A percentile compares a stretch with the other conserved stretches of the same genome.
Evolutionary conservation across 257 asterid species (phyloP).

Genomic region (Fraxinus cuspidata): DNA sequence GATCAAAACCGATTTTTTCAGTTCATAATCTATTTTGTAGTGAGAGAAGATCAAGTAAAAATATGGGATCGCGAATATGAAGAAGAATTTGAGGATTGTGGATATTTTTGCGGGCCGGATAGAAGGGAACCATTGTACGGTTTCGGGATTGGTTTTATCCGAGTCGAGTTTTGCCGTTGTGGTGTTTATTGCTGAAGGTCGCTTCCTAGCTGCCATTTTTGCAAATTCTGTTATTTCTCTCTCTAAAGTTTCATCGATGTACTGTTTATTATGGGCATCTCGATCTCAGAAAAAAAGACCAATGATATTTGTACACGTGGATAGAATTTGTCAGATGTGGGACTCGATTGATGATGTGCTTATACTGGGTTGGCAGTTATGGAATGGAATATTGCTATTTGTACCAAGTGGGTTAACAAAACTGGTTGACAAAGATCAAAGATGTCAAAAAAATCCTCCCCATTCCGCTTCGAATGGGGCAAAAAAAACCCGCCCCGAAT

Average conservation of each 20-base stretch:
- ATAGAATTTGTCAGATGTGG: constrained; percentile 18
- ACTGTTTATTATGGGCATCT: neutral
- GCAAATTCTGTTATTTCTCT: neutral
- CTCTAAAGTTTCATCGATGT: neutral
- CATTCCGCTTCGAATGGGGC: too few relatives aligned
- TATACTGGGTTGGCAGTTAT: neutral
- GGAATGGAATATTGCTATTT: too few relatives aligned
- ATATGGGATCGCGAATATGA: constrained; percentile 62
- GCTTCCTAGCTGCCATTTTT: constrained; percentile 64
- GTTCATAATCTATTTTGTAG: constrained; percentile 57
- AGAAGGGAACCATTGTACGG: constrained; percentile 42
- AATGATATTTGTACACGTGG: constrained; percentile 24
- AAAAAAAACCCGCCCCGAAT: too few relatives aligned
- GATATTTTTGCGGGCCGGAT: constrained; percentile 60
- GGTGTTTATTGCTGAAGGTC: constrained; percentile 44
- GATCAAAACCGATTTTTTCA: constrained; percentile 58
- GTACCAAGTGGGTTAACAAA: too few relatives aligned
- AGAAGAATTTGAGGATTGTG: constrained; percentile 48
- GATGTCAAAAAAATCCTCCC: too few relatives aligned
- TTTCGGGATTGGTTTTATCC: constrained; percentile 27
- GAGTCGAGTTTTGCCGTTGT: constrained; percentile 28
- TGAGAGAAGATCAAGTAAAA: constrained; percentile 57
- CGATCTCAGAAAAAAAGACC: neutral
- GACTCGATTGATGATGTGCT: neutral
- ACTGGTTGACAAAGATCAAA: too few relatives aligned